phyloP scores from a whole-genome alignment of 257 asterid genomes.

The Anisodus acutangulus region DNA sequence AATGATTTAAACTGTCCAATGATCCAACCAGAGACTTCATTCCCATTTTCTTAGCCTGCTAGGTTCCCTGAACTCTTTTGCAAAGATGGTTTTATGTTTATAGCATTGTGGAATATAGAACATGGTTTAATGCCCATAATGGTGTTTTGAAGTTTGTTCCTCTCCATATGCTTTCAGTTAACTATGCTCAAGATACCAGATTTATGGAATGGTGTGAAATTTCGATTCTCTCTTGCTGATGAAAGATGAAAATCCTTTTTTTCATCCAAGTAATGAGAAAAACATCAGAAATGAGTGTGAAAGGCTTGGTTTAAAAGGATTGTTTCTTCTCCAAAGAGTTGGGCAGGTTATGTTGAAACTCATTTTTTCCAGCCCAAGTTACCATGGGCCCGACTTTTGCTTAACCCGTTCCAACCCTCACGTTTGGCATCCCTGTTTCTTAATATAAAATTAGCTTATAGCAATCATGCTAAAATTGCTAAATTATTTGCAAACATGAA shows the following conservation, averaged over 20 bases:
- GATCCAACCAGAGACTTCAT: constrained; percentile 7
- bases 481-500: background rate
- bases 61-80: constrained; percentile 11
- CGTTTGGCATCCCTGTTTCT: background rate
- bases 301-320: constrained; percentile 12
- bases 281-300: constrained; percentile 11
- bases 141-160: background rate
- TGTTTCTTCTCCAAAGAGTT: background rate
- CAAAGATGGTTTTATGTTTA: background rate
- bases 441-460: background rate
- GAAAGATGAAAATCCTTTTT: background rate
- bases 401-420: background rate
- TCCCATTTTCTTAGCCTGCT: constrained; percentile 3
- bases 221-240: background rate
- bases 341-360: background rate
- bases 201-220: background rate
- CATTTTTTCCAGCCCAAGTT: constrained; percentile 7
- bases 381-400: constrained; percentile 9
- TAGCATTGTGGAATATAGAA: background rate
- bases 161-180: constrained; percentile 22
- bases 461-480: background rate
- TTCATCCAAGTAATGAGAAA: background rate
- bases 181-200: background rate
- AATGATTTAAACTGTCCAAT: background rate
- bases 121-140: background rate